Evolutionary conservation across 2,329 filamentous ascomycete genomes (phyloP).

Genomic region (Talaromyces sp.): DNA sequence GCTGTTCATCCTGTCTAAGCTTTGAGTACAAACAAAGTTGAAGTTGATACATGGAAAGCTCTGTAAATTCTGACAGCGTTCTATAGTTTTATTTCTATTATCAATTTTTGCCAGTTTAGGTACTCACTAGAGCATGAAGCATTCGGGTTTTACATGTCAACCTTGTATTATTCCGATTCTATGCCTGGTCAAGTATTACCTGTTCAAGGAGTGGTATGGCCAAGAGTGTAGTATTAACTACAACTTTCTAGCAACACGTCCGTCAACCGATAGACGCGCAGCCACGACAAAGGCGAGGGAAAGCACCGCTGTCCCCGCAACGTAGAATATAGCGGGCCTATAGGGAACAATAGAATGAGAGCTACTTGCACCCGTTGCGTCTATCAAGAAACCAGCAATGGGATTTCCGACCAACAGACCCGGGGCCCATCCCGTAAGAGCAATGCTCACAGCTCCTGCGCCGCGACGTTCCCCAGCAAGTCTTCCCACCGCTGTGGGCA

Average conservation of each 20-base stretch:
- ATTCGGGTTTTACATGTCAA: too few species aligned
- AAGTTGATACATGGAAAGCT: too few species aligned
- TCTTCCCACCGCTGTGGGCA: conserved; percentile 2
- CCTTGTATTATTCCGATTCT: too few species aligned
- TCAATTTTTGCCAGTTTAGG: too few species aligned
- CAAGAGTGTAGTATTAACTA: conserved; percentile 10
- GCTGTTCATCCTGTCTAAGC: too few species aligned
- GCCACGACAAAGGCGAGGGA: not conserved
- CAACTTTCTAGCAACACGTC: not conserved
- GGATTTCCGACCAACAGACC: not conserved
- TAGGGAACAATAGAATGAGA: not conserved
- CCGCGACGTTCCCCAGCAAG: not conserved
- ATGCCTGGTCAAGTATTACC: too few species aligned
- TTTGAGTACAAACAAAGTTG: too few species aligned
- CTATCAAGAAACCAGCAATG: not conserved
- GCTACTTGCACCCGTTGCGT: not conserved
- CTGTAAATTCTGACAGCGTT: too few species aligned
- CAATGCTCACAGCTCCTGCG: not conserved
- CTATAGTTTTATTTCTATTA: too few species aligned
- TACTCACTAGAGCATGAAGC: too few species aligned
- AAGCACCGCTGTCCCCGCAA: not conserved
- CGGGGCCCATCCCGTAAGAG: not conserved
- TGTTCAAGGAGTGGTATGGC: too few species aligned
- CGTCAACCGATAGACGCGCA: not conserved
- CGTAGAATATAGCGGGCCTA: not conserved